Base-by-base conservation (phyloP, 2,329 filamentous ascomycete genomes). In the Dendrostoma leiphaemia region DNA sequence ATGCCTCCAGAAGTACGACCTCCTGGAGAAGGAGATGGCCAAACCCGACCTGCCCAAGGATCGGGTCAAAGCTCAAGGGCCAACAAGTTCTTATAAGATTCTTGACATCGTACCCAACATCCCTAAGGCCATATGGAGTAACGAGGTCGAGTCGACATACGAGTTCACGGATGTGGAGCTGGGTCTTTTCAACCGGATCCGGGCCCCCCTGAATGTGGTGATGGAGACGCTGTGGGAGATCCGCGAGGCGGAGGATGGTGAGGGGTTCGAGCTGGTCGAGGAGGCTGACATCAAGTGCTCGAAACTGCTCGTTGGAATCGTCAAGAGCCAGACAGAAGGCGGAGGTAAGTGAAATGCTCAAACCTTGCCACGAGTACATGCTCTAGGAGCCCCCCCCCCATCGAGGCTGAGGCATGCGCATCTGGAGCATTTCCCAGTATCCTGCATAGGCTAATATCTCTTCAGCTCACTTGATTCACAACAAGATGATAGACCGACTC, bases 141-240 rank as follows among this genome's bases (percentile, higher is more conserved):
- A 72, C 48, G 75, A 77, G 45, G 76, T 83, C 6, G 71, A 77
- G 49, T 82, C 79, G 68, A 74, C 65, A 6, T 80, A 80, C 62
- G 80, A 83, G 66, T 78, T 83, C 57, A 75, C 77, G 17, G 67
- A 80, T 57, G 67, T 77, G 17, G 68, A 68, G n/a, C 70, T 65
- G 26, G 81, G 81, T 17, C 61, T 80, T 6, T 82, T 81, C 63
- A 75, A 80, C 38, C 67, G 79, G 9, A 76, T 82, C 51, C 69
- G 68, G 40, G 78, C 77, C 37, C 79, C 80, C 19, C 61, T 83
- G 64, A 73, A 70, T 41, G 69, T 81, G 31, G 66, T 77, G 2
- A 76, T 83, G 71, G 80, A 84, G 64, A 80, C 79, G 15, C 62
- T 72, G 15, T 84, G 80, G 80, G 66, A 72, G 57, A 61, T 68